Evolutionary conservation across 371 early-diverging fungal species (phyloP).

Genomic region (Capniomyces stellatus): DNA sequence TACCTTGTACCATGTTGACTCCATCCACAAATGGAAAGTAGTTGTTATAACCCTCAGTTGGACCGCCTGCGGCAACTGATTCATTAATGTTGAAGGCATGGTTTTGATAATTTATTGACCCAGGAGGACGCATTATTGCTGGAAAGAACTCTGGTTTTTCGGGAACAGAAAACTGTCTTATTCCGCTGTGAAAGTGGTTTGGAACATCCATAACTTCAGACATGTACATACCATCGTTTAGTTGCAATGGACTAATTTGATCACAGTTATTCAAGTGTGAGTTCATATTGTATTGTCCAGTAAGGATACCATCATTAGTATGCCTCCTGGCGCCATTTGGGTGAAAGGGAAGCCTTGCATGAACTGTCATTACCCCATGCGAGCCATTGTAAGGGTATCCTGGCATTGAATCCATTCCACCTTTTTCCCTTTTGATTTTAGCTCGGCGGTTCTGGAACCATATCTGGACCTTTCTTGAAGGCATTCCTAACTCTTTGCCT

Average conservation of each 20-base stretch:
- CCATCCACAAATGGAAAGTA: not conserved
- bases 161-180: not conserved
- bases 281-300: not conserved
- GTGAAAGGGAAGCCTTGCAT: not conserved
- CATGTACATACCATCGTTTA: not conserved
- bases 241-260: not conserved
- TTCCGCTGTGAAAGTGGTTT: not conserved
- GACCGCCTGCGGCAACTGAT: not conserved
- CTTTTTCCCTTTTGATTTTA: constrained; percentile 35
- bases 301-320: not conserved
- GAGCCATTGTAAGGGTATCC: not conserved
- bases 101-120: not conserved
- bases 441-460: constrained; percentile 96
- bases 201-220: not conserved
- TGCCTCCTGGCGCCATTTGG: not conserved
- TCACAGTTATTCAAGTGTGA: not conserved
- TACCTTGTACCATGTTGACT: not conserved
- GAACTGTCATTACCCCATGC: not conserved
- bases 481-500: constrained; percentile 58
- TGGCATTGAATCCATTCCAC: constrained; percentile 1
- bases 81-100: not conserved
- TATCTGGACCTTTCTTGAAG: constrained; percentile 71
- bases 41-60: not conserved
- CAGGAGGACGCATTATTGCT: not conserved
- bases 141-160: not conserved